A percentile compares a stretch with the other conserved stretches of the same genome.
Evolutionary conservation across 108 stramenopile species (phyloP).

Genomic region (Cyclostephanos invisitatus): DNA sequence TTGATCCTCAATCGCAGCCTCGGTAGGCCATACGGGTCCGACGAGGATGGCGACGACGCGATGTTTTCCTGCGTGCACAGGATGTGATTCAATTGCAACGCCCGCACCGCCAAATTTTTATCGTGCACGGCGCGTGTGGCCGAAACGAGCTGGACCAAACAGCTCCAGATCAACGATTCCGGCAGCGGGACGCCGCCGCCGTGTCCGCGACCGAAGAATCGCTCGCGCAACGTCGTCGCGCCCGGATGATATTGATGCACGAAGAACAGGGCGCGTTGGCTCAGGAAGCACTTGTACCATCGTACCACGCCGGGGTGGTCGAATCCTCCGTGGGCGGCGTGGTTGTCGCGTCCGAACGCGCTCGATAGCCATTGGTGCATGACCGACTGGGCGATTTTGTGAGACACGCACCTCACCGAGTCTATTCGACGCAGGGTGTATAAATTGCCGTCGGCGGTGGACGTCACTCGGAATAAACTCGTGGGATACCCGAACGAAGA

Average conservation of each 20-base stretch:
- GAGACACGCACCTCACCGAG: constrained; percentile 72
- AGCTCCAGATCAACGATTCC: constrained; percentile 85
- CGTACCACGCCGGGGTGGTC: constrained; percentile 78
- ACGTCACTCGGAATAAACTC: constrained; percentile 62
- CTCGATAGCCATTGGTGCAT: constrained; percentile 63
- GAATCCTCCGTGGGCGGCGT: constrained; percentile 15
- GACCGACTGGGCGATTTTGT: constrained; percentile 79
- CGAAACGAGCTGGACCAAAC: constrained; percentile 80
- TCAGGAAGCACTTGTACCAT: constrained; percentile 75
- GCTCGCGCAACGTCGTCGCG: constrained; percentile 67
- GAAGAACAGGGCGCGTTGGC: constrained; percentile 90
- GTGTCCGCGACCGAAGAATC: constrained; percentile 50
- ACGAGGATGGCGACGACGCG: constrained; percentile 12
- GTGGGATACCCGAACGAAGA: constrained; percentile 84
- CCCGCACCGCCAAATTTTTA: constrained; percentile 71
- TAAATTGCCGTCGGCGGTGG: constrained; percentile 70
- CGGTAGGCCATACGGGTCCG: constrained; percentile 37
- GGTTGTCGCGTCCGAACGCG: constrained; percentile 10
- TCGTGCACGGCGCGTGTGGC: constrained; percentile 79
- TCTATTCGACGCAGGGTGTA: constrained; percentile 90
- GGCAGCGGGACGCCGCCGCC: constrained; percentile 55
- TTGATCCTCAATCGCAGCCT: constrained; percentile 70
- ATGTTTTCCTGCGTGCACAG: constrained; percentile 47
- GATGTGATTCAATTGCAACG: constrained; percentile 74
- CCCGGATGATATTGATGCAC: constrained; percentile 86